A percentile compares a stretch with the other conserved stretches of the same genome.
These are phyloP conservation scores for Ploettnerulaceae sp. DNA, from an alignment of 2,329 filamentous ascomycete species.

Conservation along the genomic window DNA sequence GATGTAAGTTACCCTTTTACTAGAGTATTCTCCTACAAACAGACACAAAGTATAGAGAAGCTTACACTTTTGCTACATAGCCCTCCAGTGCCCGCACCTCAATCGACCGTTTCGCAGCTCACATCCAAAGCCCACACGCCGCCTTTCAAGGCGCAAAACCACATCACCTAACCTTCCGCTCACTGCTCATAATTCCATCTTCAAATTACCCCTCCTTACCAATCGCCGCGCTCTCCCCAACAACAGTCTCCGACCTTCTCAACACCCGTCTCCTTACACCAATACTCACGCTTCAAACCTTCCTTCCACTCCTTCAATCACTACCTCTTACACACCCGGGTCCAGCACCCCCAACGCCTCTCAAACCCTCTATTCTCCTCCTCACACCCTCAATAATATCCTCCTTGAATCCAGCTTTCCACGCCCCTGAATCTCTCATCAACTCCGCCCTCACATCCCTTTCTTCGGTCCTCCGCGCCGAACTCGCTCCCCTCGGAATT, in stretches of 20 bases:
- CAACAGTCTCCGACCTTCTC: conserved; percentile 81
- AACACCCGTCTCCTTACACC: conserved; percentile 90
- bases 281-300: conserved; percentile 81
- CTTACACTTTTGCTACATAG: conserved; percentile 38
- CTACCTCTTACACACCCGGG: conserved; percentile 39
- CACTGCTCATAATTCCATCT: conserved; percentile 78
- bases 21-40: not conserved
- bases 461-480: conserved; percentile 71
- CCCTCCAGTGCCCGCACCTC: conserved; percentile 62
- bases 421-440: conserved; percentile 81
- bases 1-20: conserved; percentile 50
- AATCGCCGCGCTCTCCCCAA: conserved; percentile 78
- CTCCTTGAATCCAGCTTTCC: conserved; percentile 74
- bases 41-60: conserved; percentile 10
- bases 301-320: conserved; percentile 72
- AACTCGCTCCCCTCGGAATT: conserved; percentile 71
- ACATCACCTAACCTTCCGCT: conserved; percentile 71
- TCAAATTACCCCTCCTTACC: conserved; percentile 76
- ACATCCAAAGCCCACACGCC: conserved; percentile 69
- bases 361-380: conserved; percentile 65
- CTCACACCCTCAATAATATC: conserved; percentile 77
- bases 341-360: conserved; percentile 38
- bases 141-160: conserved; percentile 71
- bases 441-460: conserved; percentile 84
- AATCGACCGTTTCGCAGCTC: conserved; percentile 65